Evolutionary conservation across 2,329 filamentous ascomycete species (phyloP), one percentile per base, ranked within the genome.

Genomic region (Neonectria magnoliae): DNA sequence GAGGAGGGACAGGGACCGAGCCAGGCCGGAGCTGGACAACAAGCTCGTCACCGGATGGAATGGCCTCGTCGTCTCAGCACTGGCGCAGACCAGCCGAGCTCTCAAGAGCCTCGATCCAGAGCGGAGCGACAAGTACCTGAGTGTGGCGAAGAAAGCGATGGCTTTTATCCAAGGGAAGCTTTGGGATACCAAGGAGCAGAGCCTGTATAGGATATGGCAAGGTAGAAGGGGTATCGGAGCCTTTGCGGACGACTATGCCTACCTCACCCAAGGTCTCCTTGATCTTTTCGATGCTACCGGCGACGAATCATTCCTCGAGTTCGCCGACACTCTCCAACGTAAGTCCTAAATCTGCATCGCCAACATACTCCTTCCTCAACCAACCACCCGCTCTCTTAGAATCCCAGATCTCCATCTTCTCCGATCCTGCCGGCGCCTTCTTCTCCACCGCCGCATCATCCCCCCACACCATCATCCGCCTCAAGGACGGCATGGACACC

Each of bases 401-500:
- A 79, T 87, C 87, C 4, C 92, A 98, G 78, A 91, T 92, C 62
- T 78, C 82, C 1, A 83, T 92, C 16, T 98, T 98, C 82, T 93
- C 93, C 80, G 94, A 97, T 71, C 76, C 82, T 4, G 80, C 76
- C 27, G 87, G 87, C 45, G 93, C 87, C 33, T 96, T 95, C 84
- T 96, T 92, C 81, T 90, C 89, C 5, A 94, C 91, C 1, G 81
- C 85, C 5, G 80, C 83, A 13, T 79, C 85, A 45, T 88, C 90
- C 10, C 82, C 89, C 0, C 88, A 94, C 73, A 86, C 91, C 29
- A 90, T 98, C 64, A 87, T 98, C 65, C 91, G 95, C 25, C 87
- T 98, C 54, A 99, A 99, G 80, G 93, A 97, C 67, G 96, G 94
- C 68, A 98, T 98, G 87, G 96, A 99, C 78, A 93, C 93, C 5